Percentiles rank a stretch among this genome's conserved stretches.
Conservation (phyloP, 2,329 filamentous ascomycete genomes). For the Ceratocystis cacaofunesta region DNA sequence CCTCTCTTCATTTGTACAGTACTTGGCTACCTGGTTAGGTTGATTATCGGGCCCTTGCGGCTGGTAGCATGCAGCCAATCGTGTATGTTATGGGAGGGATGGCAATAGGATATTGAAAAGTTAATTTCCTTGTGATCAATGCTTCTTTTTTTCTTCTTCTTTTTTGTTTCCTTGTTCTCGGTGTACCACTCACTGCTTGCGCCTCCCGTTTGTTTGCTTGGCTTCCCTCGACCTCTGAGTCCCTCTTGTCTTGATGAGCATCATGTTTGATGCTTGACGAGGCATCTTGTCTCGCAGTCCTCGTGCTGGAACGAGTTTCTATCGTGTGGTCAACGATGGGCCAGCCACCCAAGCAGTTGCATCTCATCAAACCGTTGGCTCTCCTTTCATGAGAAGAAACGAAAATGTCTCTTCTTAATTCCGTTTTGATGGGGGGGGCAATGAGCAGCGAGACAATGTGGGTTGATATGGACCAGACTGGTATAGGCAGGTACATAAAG, state of each 20-base stretch:
- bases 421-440: background rate
- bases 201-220: background rate
- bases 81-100: background rate
- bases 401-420: background rate
- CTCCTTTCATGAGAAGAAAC: background rate
- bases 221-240: background rate
- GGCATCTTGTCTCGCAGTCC: background rate
- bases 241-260: background rate
- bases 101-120: background rate
- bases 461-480: background rate
- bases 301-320: background rate
- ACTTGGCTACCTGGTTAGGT: background rate
- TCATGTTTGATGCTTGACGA: background rate
- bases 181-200: background rate
- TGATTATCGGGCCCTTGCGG: background rate
- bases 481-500: no score
- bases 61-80: background rate
- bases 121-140: background rate
- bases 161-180: background rate
- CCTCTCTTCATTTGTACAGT: no score
- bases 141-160: background rate
- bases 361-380: background rate
- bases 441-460: background rate
- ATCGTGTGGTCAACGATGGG: background rate
- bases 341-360: background rate